Conservation (phyloP, 106 monocot genomes). For the Hemerocallis citrina region DNA sequence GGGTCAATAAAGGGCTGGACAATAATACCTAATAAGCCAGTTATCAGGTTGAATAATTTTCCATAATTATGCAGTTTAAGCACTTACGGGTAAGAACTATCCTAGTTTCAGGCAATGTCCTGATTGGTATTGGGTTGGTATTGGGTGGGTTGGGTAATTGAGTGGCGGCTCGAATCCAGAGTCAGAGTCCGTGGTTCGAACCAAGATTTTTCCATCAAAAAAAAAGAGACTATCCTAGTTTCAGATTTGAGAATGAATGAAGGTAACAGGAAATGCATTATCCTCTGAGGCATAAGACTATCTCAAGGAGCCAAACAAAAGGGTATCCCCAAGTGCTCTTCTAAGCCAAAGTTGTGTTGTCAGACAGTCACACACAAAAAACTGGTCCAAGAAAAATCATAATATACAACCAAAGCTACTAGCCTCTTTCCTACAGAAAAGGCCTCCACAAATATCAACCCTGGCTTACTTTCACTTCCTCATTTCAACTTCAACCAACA, state of each 20-base stretch:
- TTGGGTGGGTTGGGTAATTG: too few relatives aligned
- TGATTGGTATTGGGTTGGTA: too few relatives aligned
- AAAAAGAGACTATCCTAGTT: too few relatives aligned
- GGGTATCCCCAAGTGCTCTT: background rate
- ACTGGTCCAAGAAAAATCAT: background rate
- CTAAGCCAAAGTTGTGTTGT: too few relatives aligned
- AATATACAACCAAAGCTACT: background rate
- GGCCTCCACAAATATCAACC: background rate
- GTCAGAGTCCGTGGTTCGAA: too few relatives aligned
- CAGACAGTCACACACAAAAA: background rate
- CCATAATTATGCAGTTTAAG: background rate
- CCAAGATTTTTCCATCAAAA: too few relatives aligned
- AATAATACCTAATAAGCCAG: background rate
- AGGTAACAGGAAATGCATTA: background rate
- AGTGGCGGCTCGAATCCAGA: too few relatives aligned
- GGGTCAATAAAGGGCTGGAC: background rate
- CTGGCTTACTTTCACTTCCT: too few relatives aligned
- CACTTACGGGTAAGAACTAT: background rate
- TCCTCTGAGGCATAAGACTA: background rate
- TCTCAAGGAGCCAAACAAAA: background rate
- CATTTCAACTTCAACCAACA: too few relatives aligned
- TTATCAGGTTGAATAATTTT: background rate
- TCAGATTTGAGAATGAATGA: too few relatives aligned
- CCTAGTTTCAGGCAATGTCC: too few relatives aligned
- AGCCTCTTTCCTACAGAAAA: background rate